Evolutionary conservation across 768 basidiomycete species (phyloP).

Genomic region (Xerocomellus intermedius): DNA sequence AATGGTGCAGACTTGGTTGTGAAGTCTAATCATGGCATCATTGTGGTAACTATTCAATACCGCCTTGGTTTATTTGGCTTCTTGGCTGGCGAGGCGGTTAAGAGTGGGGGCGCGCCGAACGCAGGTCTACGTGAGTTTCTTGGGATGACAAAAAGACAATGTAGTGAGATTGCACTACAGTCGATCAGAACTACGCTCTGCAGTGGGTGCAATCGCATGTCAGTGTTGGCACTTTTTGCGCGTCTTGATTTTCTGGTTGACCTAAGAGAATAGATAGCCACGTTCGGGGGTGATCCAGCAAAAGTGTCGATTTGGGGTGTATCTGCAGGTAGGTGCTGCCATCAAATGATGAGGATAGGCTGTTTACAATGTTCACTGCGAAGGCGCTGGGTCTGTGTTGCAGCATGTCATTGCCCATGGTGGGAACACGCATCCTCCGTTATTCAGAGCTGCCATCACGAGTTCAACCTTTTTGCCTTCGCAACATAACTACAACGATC

Average conservation of each 20-base stretch:
- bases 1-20: constrained; percentile 6
- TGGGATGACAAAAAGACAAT: neutral
- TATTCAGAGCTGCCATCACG: constrained; percentile 7
- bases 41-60: constrained; percentile 11
- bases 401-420: constrained; percentile 7
- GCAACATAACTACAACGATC: constrained; percentile 7
- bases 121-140: constrained; percentile 9
- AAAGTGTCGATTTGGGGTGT: constrained; percentile 9
- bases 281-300: constrained; percentile 1
- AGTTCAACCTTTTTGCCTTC: constrained; percentile 4
- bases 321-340: constrained; percentile 1
- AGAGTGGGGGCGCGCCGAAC: neutral
- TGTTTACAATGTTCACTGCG: neutral
- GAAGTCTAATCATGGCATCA: neutral
- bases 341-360: neutral
- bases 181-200: constrained; percentile 6
- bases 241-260: neutral
- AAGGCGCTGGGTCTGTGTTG: constrained; percentile 8
- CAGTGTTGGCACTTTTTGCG: neutral
- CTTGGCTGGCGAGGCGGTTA: neutral
- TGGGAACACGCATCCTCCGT: constrained; percentile 4
- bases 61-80: constrained; percentile 10
- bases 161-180: neutral
- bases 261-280: neutral
- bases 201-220: constrained; percentile 7